Evolutionary conservation across 108 stramenopile species (phyloP).

Genomic region (Nitzschia inconspicua): DNA sequence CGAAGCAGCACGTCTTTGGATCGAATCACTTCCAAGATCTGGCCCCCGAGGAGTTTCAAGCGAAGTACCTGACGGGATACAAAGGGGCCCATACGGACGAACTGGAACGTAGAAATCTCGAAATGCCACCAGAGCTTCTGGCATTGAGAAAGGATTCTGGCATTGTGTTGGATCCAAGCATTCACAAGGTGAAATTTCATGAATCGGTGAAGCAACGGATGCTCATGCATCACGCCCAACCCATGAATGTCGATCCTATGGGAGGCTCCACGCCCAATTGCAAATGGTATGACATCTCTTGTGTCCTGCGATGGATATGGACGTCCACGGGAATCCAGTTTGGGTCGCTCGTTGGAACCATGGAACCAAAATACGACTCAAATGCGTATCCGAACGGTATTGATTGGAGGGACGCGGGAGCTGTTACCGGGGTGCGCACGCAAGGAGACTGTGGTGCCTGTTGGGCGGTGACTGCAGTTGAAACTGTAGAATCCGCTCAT

Average conservation of each 20-base stretch:
- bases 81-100: conserved; percentile 51
- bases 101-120: background rate
- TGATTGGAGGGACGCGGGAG: conserved; percentile 82
- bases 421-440: conserved; percentile 61
- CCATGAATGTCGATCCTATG: background rate
- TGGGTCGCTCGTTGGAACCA: conserved; percentile 52
- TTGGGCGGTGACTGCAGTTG: conserved; percentile 89
- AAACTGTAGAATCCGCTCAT: conserved; percentile 80
- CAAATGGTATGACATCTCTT: conserved; percentile 73
- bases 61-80: conserved; percentile 73
- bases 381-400: conserved; percentile 50
- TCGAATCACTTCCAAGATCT: conserved; percentile 76
- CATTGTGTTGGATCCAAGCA: conserved; percentile 28
- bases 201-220: conserved; percentile 33
- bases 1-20: conserved; percentile 76
- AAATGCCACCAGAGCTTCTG: background rate
- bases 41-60: conserved; percentile 69
- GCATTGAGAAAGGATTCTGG: conserved; percentile 7
- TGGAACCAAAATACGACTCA: conserved; percentile 59
- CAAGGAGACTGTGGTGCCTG: conserved; percentile 85
- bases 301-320: conserved; percentile 59
- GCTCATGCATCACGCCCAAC: background rate
- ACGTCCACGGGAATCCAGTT: conserved; percentile 35
- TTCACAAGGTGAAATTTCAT: conserved; percentile 27
- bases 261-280: conserved; percentile 28